phyloP scores from a whole-genome alignment of 2,329 filamentous ascomycete species.

The Nemania abortiva region DNA sequence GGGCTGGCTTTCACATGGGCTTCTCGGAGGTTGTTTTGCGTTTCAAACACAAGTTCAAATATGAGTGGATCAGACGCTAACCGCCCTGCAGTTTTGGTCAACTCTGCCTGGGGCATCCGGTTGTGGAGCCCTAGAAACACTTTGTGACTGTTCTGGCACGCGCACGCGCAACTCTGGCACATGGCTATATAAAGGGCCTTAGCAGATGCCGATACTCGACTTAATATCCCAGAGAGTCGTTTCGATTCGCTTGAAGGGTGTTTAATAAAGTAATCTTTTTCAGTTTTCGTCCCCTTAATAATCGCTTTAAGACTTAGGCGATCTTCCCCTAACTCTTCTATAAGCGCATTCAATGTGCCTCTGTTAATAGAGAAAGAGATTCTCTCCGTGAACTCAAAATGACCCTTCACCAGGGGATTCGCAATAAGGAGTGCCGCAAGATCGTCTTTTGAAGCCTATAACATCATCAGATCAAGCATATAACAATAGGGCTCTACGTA shows the following conservation, averaged over 20 bases:
- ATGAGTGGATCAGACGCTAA: neutral
- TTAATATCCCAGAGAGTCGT: conserved; percentile 5
- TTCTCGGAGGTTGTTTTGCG: conserved; percentile 17
- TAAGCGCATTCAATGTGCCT: conserved; percentile 8
- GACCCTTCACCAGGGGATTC: neutral
- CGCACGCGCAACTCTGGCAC: conserved; percentile 24
- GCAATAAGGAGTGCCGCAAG: conserved; percentile 6
- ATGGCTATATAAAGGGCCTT: conserved; percentile 24
- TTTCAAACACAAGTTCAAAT: conserved; percentile 25
- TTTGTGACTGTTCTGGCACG: conserved; percentile 11
- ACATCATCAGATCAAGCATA: neutral
- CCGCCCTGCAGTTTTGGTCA: neutral
- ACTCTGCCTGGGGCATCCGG: neutral
- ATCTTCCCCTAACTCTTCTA: conserved; percentile 24
- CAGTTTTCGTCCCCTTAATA: conserved; percentile 28
- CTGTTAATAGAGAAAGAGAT: conserved; percentile 26
- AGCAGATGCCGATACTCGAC: conserved; percentile 18
- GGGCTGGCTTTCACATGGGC: conserved; percentile 16
- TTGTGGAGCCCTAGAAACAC: conserved; percentile 26
- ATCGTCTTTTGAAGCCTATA: conserved; percentile 20
- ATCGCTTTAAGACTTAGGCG: conserved; percentile 24
- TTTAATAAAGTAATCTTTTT: conserved; percentile 11
- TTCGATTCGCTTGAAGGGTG: conserved; percentile 11
- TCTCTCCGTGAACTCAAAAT: conserved; percentile 21
- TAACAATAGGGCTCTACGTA: neutral